Evolutionary conservation across 495 filamentous ascomycete species (phyloP).

Genomic region (Friedmanniomyces simplex): DNA sequence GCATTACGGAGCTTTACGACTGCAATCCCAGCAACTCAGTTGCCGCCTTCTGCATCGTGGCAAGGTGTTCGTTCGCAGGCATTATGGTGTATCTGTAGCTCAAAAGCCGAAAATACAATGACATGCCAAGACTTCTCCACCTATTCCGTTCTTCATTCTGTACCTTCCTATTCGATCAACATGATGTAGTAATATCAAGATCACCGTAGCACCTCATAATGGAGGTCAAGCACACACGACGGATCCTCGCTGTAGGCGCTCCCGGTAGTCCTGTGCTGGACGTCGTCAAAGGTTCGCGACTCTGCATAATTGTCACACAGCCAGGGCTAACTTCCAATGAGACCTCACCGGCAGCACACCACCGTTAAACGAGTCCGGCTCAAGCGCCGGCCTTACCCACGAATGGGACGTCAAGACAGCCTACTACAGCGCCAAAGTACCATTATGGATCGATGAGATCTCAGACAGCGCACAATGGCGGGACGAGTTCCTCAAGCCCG

Average conservation of each 20-base stretch:
- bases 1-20: no score
- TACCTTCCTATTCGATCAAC: neutral
- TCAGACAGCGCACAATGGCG: slow-evolving; percentile 41
- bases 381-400: slow-evolving; percentile 69
- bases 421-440: slow-evolving; percentile 73
- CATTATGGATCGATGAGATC: slow-evolving; percentile 64
- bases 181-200: neutral
- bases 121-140: slow-evolving; percentile 3
- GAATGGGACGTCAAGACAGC: slow-evolving; percentile 53
- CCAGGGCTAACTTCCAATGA: slow-evolving; percentile 15
- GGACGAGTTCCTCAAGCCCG: slow-evolving; percentile 56
- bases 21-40: neutral
- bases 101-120: neutral
- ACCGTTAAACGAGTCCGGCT: slow-evolving; percentile 31
- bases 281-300: slow-evolving; percentile 34
- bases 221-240: slow-evolving; percentile 39
- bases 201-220: slow-evolving; percentile 11
- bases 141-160: neutral
- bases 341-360: slow-evolving; percentile 41
- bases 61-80: neutral
- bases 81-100: neutral
- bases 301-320: neutral
- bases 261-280: slow-evolving; percentile 32
- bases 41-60: no score
- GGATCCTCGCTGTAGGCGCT: slow-evolving; percentile 42